Percentiles rank a stretch among this genome's conserved stretches.
phyloP scores from a whole-genome alignment of 371 early-diverging fungal genomes.

The Saksenaea oblongispora region DNA sequence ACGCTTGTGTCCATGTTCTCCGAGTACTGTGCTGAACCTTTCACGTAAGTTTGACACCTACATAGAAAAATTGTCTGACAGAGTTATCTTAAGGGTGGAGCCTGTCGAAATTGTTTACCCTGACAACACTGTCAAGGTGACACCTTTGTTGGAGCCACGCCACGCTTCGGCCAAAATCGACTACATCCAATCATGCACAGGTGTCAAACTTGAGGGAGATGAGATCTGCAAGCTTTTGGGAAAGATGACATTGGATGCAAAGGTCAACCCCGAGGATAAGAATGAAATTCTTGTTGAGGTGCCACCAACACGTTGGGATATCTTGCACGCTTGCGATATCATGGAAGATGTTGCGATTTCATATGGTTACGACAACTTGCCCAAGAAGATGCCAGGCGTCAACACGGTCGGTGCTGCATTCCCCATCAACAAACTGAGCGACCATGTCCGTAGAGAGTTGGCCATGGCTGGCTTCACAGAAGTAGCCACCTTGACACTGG shows the following conservation, averaged over 20 bases:
- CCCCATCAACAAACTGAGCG: conserved; percentile 94
- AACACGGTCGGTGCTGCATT: conserved; percentile 90
- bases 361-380: conserved; percentile 98
- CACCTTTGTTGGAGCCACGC: conserved; percentile 77
- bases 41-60: conserved; percentile 66
- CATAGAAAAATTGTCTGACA: not conserved
- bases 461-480: conserved; percentile 97
- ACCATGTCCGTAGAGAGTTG: conserved; percentile 87
- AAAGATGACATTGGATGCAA: conserved; percentile 88
- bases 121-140: conserved; percentile 70
- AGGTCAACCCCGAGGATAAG: conserved; percentile 54
- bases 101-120: conserved; percentile 90
- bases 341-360: conserved; percentile 99
- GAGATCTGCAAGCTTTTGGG: conserved; percentile 78
- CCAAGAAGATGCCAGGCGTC: conserved; percentile 76
- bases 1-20: conserved; percentile 95
- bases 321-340: conserved; percentile 97
- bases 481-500: conserved; percentile 92
- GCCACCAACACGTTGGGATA: conserved; percentile 94
- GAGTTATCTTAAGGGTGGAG: conserved; percentile 67
- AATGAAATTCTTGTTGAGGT: conserved; percentile 79
- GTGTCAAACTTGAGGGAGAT: conserved; percentile 69
- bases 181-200: conserved; percentile 89
- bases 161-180: conserved; percentile 72
- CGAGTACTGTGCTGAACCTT: conserved; percentile 87